Evolutionary conservation across 2,329 filamentous ascomycete species (phyloP).

Genomic region (Pyrenophora graminea): DNA sequence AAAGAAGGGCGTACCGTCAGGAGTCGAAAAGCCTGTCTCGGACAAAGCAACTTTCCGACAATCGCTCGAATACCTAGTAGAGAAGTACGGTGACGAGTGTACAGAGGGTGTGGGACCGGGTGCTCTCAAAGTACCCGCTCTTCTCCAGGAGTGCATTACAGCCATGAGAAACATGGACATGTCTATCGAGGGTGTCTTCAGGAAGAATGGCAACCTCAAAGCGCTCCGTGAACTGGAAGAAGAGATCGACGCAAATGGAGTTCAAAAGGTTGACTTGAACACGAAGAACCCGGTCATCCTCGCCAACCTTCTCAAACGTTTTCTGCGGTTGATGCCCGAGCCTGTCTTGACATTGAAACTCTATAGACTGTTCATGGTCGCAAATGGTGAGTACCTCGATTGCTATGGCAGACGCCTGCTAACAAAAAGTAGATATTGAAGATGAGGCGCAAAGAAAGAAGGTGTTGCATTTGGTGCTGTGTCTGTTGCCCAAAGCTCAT

Average conservation of each 20-base stretch:
- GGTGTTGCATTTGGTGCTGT: slow-evolving; percentile 87
- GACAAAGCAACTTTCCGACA: slow-evolving; percentile 89
- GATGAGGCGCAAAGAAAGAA: slow-evolving; percentile 82
- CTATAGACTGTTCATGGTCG: slow-evolving; percentile 85
- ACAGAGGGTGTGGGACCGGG: slow-evolving; percentile 95
- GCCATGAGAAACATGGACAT: slow-evolving; percentile 99
- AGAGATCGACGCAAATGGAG: slow-evolving; percentile 82
- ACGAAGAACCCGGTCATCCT: slow-evolving; percentile 91
- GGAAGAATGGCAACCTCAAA: slow-evolving; percentile 98
- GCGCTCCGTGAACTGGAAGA: slow-evolving; percentile 85
- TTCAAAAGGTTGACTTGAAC: slow-evolving; percentile 82
- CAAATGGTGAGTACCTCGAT: slow-evolving; percentile 65
- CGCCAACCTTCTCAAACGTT: slow-evolving; percentile 91
- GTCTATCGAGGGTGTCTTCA: slow-evolving; percentile 96
- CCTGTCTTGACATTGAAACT: slow-evolving; percentile 94
- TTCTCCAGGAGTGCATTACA: slow-evolving; percentile 91
- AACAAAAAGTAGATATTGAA: slow-evolving; percentile 63
- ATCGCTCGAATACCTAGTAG: slow-evolving; percentile 82
- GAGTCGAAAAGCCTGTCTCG: slow-evolving; percentile 41
- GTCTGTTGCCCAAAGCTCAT: slow-evolving; percentile 87
- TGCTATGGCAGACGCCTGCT: slow-evolving; percentile 7
- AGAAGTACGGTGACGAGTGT: slow-evolving; percentile 94
- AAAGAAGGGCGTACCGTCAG: slow-evolving; percentile 69
- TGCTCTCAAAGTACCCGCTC: slow-evolving; percentile 84
- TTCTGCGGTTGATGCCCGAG: slow-evolving; percentile 90